Evolutionary conservation across 176 grass and related monocot species (phyloP).

Genomic region (Oryza australiensis): DNA sequence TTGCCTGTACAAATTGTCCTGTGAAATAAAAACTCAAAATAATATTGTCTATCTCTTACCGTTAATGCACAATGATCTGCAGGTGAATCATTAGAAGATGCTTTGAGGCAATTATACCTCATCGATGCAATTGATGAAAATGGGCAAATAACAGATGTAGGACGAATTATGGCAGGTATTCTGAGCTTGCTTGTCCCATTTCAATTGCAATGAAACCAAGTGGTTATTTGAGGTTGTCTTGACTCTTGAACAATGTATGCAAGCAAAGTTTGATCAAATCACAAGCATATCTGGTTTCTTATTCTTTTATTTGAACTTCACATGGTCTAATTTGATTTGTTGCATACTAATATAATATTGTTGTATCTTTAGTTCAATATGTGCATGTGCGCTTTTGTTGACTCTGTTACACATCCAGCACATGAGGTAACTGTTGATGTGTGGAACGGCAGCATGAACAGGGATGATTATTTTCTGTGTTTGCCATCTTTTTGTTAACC

Average conservation of each 20-base stretch:
- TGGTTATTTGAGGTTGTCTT: constrained; percentile 2
- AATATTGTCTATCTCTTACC: not conserved
- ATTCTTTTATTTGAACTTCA: not conserved
- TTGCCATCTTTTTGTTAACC: not conserved
- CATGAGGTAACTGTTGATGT: not conserved
- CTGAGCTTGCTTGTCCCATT: not conserved
- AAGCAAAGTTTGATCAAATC: not conserved
- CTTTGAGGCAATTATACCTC: constrained; percentile 90
- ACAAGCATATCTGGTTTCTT: not conserved
- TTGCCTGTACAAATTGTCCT: not conserved
- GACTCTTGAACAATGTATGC: not conserved
- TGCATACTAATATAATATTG: constrained; percentile 11
- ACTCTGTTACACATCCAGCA: not conserved
- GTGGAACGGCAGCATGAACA: not conserved
- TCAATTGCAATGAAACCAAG: constrained; percentile 13
- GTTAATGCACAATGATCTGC: constrained; percentile 35
- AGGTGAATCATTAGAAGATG: constrained; percentile 99
- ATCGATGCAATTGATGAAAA: constrained; percentile 98
- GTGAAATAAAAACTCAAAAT: not conserved
- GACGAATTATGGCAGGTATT: constrained; percentile 83
- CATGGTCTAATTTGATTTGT: not conserved
- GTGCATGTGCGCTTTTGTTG: not conserved
- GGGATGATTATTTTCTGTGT: not conserved
- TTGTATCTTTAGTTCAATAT: constrained; percentile 6
- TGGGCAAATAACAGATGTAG: constrained; percentile 78